These are phyloP conservation scores for Tulasnella sp. DNA, from an alignment of 768 basidiomycete genomes.

Conservation along the genomic window DNA sequence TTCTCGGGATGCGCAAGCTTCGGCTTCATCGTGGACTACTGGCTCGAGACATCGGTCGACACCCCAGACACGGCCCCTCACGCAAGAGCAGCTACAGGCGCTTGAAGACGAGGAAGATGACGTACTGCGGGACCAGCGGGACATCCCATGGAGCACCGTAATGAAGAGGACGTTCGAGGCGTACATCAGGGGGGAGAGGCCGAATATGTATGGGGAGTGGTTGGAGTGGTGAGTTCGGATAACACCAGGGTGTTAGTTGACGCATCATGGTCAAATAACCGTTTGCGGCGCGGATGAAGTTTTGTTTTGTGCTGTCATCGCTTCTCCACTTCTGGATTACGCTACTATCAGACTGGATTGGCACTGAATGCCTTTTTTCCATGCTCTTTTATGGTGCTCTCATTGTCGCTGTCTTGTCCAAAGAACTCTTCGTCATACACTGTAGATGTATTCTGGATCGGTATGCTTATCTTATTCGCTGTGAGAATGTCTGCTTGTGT, in stretches of 20 bases:
- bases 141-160: constrained; percentile 87
- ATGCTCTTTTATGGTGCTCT: neutral
- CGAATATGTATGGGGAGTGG: constrained; percentile 93
- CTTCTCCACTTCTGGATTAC: no score
- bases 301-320: no score
- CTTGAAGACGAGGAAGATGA: constrained; percentile 18
- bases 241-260: no score
- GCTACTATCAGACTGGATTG: no score
- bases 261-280: neutral
- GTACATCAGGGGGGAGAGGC: constrained; percentile 79
- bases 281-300: no score
- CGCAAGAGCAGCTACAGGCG: neutral
- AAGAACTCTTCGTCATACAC: no score
- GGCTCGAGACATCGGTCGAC: constrained; percentile 3
- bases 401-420: neutral
- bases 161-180: constrained; percentile 92
- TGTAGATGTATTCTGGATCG: no score
- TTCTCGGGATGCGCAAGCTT: constrained; percentile 22
- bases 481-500: no score
- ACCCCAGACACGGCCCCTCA: neutral
- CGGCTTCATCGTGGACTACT: constrained; percentile 20
- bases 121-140: constrained; percentile 57
- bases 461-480: no score
- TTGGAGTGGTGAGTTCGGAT: constrained; percentile 43
- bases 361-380: no score